A percentile compares a stretch with the other conserved stretches of the same genome.
phyloP scores from a whole-genome alignment of 495 filamentous ascomycete genomes.

The Symbiotaphrina buchneri region DNA sequence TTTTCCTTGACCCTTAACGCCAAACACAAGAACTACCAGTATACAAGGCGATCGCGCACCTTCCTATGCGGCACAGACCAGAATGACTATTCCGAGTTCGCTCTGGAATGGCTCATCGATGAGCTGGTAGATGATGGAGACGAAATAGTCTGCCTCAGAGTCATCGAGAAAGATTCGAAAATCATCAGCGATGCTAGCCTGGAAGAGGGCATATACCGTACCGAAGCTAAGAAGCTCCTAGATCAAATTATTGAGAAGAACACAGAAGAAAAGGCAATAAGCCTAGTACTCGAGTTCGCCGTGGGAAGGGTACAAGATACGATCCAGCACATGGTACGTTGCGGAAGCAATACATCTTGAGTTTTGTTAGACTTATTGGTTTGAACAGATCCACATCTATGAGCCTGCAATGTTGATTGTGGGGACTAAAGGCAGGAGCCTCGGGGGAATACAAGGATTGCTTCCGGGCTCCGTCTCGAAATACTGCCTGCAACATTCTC shows the following conservation, averaged over 20 bases:
- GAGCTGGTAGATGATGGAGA: constrained; percentile 94
- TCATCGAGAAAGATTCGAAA: constrained; percentile 68
- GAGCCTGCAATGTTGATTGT: constrained; percentile 92
- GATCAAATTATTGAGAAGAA: constrained; percentile 72
- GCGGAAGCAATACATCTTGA: background rate
- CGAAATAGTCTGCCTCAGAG: constrained; percentile 82
- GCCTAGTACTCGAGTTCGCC: constrained; percentile 68
- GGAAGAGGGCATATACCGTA: constrained; percentile 53
- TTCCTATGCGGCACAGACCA: constrained; percentile 90
- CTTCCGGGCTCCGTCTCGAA: constrained; percentile 86
- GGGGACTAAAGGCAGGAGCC: constrained; percentile 67
- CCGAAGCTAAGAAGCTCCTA: constrained; percentile 55
- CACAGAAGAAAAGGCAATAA: constrained; percentile 60
- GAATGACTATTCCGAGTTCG: constrained; percentile 89
- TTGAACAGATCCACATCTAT: constrained; percentile 64
- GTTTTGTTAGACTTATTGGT: background rate
- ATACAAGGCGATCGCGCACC: constrained; percentile 61
- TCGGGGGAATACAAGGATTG: constrained; percentile 78
- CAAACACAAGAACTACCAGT: constrained; percentile 78
- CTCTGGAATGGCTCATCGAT: constrained; percentile 81
- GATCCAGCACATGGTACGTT: constrained; percentile 74
- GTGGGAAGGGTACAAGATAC: constrained; percentile 83
- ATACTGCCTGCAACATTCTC: constrained; percentile 89
- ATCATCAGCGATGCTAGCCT: constrained; percentile 41
- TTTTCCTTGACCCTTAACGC: constrained; percentile 71